A percentile compares a stretch with the other conserved stretches of the same genome.
Conservation (phyloP, 2,329 filamentous ascomycete species). For the Penicillium sp. region DNA sequence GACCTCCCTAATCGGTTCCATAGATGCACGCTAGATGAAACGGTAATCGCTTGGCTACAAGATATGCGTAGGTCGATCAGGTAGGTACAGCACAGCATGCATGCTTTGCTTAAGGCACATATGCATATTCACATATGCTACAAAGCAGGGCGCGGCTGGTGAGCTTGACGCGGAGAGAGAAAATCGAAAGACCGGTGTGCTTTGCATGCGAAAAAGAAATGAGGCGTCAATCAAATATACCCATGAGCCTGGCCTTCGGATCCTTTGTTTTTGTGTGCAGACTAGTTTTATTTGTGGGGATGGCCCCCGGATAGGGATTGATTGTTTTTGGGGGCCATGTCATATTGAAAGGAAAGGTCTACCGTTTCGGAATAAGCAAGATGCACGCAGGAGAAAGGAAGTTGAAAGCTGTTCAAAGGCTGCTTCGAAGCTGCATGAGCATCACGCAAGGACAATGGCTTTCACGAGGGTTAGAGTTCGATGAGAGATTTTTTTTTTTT, state of each 20-base stretch:
- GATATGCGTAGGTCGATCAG: not conserved
- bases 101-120: not conserved
- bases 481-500: not conserved
- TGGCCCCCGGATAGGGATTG: not conserved
- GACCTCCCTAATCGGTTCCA: not conserved
- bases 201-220: not conserved
- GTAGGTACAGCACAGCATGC: not conserved
- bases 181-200: not conserved
- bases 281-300: not conserved
- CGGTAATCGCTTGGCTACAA: not conserved
- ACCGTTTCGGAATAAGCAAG: not conserved
- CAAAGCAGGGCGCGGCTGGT: not conserved
- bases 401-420: not conserved
- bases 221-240: not conserved
- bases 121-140: not conserved
- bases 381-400: too few species aligned
- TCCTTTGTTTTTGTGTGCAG: not conserved
- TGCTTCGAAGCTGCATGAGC: not conserved
- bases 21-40: conserved; percentile 3
- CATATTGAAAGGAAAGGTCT: not conserved
- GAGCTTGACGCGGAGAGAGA: conserved; percentile 3
- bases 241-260: not conserved
- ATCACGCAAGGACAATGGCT: not conserved
- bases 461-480: not conserved
- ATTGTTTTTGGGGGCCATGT: not conserved